These are phyloP conservation scores for Trichoderma simmonsii DNA, from an alignment of 2,329 filamentous ascomycete genomes.

Conservation along the genomic window DNA sequence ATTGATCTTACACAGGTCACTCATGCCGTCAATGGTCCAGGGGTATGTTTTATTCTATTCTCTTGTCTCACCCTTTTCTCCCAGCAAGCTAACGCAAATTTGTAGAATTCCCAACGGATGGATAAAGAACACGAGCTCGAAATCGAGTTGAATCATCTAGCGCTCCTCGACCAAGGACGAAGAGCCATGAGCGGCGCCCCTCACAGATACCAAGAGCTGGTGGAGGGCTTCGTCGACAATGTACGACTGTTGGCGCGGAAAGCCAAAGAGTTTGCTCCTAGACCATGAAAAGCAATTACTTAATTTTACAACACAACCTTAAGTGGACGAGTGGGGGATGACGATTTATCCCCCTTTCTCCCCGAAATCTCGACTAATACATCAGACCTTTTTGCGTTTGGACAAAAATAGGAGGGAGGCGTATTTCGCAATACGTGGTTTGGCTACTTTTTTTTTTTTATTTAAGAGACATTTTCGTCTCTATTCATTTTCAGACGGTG, in stretches of 20 bases:
- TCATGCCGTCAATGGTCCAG: slow-evolving; percentile 37
- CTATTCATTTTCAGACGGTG: not conserved
- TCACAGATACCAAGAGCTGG: slow-evolving; percentile 63
- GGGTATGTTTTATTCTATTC: slow-evolving; percentile 33
- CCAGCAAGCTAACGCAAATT: slow-evolving; percentile 13
- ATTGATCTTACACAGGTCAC: slow-evolving; percentile 92
- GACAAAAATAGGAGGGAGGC: not conserved
- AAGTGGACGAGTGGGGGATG: not conserved
- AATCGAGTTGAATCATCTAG: slow-evolving; percentile 65
- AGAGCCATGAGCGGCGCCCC: slow-evolving; percentile 49
- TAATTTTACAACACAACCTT: not conserved
- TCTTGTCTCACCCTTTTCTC: not conserved
- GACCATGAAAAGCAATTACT: not conserved
- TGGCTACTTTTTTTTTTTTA: not conserved
- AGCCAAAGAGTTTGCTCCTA: slow-evolving; percentile 32
- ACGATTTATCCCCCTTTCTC: not conserved
- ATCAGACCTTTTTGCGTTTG: not conserved
- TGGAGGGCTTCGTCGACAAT: slow-evolving; percentile 75
- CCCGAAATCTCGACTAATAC: not conserved
- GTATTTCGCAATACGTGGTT: not conserved
- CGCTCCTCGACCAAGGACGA: slow-evolving; percentile 64
- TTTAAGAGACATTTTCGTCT: not conserved
- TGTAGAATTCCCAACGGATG: slow-evolving; percentile 37
- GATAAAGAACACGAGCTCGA: slow-evolving; percentile 79
- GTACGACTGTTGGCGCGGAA: slow-evolving; percentile 56